phyloP scores from a whole-genome alignment of 2,329 filamentous ascomycete genomes.

The Penicillium sclerotigenum region DNA sequence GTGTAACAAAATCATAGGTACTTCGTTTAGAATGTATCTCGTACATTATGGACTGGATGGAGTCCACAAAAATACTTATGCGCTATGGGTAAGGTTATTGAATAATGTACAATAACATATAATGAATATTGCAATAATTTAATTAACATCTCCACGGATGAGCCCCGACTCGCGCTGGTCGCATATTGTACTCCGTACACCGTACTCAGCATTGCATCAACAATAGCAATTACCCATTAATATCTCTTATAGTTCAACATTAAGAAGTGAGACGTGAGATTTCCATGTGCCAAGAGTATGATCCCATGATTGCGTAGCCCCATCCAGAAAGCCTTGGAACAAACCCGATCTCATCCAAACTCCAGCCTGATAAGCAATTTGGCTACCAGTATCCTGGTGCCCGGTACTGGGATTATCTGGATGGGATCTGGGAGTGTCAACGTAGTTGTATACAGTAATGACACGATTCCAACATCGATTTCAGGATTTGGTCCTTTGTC shows the following conservation, averaged over 20 bases:
- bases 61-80: not conserved
- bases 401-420: not conserved
- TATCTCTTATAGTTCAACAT: not conserved
- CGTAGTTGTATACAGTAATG: not conserved
- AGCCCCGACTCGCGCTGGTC: not conserved
- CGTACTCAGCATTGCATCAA: not conserved
- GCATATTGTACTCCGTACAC: not conserved
- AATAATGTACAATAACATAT: not conserved
- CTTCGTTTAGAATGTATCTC: not conserved
- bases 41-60: not conserved
- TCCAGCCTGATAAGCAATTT: not conserved
- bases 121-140: not conserved
- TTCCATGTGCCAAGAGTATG: not conserved
- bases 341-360: not conserved
- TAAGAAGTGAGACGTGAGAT: not conserved
- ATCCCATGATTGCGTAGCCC: constrained; percentile 6
- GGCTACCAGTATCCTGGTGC: not conserved
- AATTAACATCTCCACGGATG: not conserved
- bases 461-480: not conserved
- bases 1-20: not conserved
- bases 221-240: not conserved
- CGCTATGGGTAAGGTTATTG: not conserved
- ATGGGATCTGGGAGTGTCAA: not conserved
- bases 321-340: not conserved
- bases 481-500: too few species aligned